Conservation (phyloP, 306 rosid species). For the Mucuna pruriens region DNA sequence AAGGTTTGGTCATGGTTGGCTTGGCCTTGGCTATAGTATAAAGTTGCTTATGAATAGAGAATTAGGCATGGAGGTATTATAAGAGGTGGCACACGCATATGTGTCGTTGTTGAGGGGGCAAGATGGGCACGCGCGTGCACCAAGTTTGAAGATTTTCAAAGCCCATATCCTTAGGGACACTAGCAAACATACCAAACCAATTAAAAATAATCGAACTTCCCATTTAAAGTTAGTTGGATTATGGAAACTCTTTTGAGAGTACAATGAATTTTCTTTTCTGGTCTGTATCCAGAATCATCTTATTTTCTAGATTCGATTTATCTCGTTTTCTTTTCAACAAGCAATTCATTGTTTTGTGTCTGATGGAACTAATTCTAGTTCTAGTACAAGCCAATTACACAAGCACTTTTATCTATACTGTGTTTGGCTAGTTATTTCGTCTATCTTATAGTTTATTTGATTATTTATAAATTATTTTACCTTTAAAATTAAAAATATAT, state of each 20-base stretch:
- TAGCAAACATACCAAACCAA: background rate
- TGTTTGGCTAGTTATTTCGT: background rate
- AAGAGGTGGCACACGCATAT: background rate
- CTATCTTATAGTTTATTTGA: no score
- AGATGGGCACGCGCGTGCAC: background rate
- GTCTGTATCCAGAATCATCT: background rate
- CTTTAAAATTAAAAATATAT: no score
- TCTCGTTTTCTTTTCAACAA: background rate
- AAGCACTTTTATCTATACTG: no score
- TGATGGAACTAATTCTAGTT: background rate
- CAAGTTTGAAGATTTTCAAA: background rate
- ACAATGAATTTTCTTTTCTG: background rate
- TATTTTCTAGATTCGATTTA: background rate
- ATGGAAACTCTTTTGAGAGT: background rate
- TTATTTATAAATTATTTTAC: no score
- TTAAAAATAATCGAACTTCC: background rate
- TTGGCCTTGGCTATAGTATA: background rate
- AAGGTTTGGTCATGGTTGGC: no score
- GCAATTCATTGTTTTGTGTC: background rate
- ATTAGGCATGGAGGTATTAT: background rate
- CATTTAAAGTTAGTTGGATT: background rate
- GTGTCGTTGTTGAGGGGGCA: constrained; percentile 2
- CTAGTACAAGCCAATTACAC: background rate
- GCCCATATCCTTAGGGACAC: background rate
- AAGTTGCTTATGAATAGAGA: background rate